A percentile compares a stretch with the other conserved stretches of the same genome.
phyloP scores from a whole-genome alignment of 305 asterid species.

The Solanum hybrid region DNA sequence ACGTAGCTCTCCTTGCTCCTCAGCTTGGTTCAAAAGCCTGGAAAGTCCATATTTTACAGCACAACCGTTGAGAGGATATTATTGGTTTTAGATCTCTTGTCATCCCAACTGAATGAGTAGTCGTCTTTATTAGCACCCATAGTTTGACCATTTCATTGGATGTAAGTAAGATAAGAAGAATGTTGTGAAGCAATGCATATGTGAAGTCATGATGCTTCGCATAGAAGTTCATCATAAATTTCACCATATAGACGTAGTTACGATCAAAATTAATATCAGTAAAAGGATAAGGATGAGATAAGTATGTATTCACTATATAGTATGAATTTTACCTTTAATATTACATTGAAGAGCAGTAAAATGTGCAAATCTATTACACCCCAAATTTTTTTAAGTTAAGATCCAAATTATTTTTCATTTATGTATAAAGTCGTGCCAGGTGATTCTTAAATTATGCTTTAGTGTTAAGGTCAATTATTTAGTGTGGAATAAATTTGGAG shows the following conservation, averaged over 20 bases:
- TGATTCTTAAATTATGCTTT: background rate
- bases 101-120: no score
- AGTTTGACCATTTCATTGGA: no score
- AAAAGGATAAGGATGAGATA: background rate
- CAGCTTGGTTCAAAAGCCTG: no score
- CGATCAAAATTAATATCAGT: background rate
- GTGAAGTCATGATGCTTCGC: no score
- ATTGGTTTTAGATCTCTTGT: no score
- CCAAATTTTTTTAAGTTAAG: background rate
- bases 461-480: background rate
- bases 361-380: background rate
- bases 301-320: background rate
- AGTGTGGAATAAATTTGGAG: background rate
- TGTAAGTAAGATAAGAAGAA: no score
- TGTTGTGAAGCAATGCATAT: no score
- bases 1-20: no score
- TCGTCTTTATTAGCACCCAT: no score
- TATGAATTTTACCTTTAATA: background rate
- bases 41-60: no score
- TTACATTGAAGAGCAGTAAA: background rate
- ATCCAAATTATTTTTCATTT: background rate
- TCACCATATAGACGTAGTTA: background rate
- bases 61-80: no score
- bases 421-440: background rate
- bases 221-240: background rate